These are phyloP conservation scores for Globisporangium alternatum DNA, from an alignment of 352 stramenopile species.

Conservation along the genomic window DNA sequence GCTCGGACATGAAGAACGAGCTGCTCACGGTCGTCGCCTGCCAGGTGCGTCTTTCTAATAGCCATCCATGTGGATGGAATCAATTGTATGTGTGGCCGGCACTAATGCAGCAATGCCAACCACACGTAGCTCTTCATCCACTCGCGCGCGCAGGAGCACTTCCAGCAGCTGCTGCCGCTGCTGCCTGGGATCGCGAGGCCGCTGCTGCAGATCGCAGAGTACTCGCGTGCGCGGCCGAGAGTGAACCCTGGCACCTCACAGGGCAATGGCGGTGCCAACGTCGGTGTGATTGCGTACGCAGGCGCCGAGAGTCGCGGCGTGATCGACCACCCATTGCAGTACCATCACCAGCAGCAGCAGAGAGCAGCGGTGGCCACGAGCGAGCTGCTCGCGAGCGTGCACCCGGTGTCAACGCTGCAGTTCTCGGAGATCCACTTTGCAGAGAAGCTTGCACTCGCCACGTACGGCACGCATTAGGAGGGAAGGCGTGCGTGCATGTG, in stretches of 20 bases:
- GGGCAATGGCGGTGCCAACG: constrained; percentile 4
- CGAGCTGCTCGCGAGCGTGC: constrained; percentile 39
- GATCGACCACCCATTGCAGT: constrained; percentile 50
- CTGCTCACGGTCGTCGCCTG: constrained; percentile 69
- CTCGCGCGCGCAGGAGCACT: constrained; percentile 57
- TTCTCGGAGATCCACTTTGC: constrained; percentile 61
- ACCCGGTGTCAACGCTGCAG: constrained; percentile 43
- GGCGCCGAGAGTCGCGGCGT: constrained; percentile 41
- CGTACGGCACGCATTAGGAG: constrained; percentile 35
- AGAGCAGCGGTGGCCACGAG: constrained; percentile 1
- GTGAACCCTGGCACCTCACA: constrained; percentile 44
- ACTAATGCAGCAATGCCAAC: not conserved
- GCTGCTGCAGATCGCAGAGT: constrained; percentile 56
- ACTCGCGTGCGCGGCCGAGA: constrained; percentile 35
- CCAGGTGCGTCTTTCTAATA: constrained; percentile 25
- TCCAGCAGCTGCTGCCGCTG: constrained; percentile 71
- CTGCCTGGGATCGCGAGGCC: constrained; percentile 61
- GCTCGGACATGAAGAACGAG: constrained; percentile 75
- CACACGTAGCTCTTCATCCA: constrained; percentile 56
- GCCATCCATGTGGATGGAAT: not conserved
- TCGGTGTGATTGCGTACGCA: constrained; percentile 62
- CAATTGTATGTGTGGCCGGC: not conserved
- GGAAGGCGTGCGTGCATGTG: not conserved
- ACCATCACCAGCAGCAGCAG: constrained; percentile 29
- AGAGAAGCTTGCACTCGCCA: constrained; percentile 55